Evolutionary conservation across 2,329 filamentous ascomycete species (phyloP), one percentile per base, ranked within the genome.

Genomic region (Aspergillus persii): DNA sequence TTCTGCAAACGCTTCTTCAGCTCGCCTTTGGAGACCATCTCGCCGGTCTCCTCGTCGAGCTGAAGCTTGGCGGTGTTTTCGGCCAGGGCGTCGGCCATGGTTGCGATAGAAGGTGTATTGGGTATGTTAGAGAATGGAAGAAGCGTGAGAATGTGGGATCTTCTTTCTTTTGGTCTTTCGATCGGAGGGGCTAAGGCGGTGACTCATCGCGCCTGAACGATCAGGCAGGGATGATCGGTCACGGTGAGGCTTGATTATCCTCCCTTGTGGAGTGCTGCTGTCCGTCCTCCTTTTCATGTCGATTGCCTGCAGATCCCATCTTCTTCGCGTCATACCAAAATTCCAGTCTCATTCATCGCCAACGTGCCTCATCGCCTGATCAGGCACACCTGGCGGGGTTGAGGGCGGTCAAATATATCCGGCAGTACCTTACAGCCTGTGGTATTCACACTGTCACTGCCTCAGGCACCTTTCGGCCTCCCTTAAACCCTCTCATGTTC

Each of bases 21-120:
- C 59, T 68, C 74, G 66, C 56, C 63, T 61, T 68, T 73, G 57
- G 53, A 66, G 49, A 66, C 63, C 63, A 65, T 65, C 56, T 66
- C 64, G 4, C 64, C 64, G 57, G 64, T 66, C 58, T 65, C 64
- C 46, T 58, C 54, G 54, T 66, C 64, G 39, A 66, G 63, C 49
- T 65, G 54, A 41, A 66, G 64, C 61, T 66, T 66, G 46, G 63
- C 63, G 15, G 59, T 57, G 41, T 47, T 54, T 36, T 66, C 64
- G 4, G 58, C 53, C 15, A 65, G 53, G 18, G 61, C 51, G 46
- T 66, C 63, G 18, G 64, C 61, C 64, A 66, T 66, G 41, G 46
- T 66, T 23, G 18, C 18, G 18, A 23, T 23, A 58, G 44, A 15
- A 12, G 15, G 7, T n/a, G n/a, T 41, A n/a, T 15, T 12, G 36